Percentiles rank a stretch among this genome's conserved stretches.
phyloP scores from a whole-genome alignment of 164 flowering plant genomes.

The Vitis amurensis region DNA sequence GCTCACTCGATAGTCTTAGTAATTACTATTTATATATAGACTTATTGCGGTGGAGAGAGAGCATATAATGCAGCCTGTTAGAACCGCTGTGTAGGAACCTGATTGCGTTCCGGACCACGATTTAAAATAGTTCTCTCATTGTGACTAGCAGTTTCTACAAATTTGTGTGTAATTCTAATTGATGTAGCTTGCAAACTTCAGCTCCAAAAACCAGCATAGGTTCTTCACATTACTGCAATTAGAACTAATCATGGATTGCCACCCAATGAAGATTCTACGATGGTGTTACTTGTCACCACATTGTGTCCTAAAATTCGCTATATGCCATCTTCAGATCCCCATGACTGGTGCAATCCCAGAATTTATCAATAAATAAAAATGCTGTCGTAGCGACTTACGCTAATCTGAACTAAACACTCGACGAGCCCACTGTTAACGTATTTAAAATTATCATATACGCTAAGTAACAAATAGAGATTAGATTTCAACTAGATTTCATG shows the following conservation, averaged over 20 bases:
- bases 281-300: slow-evolving; percentile 71
- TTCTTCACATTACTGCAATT: slow-evolving; percentile 50
- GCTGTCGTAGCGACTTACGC: background rate
- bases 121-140: slow-evolving; percentile 47
- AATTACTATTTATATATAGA: too few species aligned
- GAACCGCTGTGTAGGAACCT: slow-evolving; percentile 89
- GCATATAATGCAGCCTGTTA: slow-evolving; percentile 80
- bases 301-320: too few species aligned
- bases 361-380: background rate
- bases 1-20: too few species aligned
- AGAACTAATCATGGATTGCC: slow-evolving; percentile 77
- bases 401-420: background rate
- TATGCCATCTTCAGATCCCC: slow-evolving; percentile 99
- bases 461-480: too few species aligned
- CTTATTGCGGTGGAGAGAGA: slow-evolving; percentile 41
- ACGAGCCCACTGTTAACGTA: background rate
- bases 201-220: slow-evolving; percentile 90
- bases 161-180: slow-evolving; percentile 50
- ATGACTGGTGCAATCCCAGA: slow-evolving; percentile 50
- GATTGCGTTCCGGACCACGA: slow-evolving; percentile 94
- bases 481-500: too few species aligned
- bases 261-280: slow-evolving; percentile 66
- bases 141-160: slow-evolving; percentile 84
- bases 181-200: slow-evolving; percentile 58
- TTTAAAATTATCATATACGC: background rate